Conservation (phyloP, 208 protist genomes). For the Trichomonas tenax region DNA sequence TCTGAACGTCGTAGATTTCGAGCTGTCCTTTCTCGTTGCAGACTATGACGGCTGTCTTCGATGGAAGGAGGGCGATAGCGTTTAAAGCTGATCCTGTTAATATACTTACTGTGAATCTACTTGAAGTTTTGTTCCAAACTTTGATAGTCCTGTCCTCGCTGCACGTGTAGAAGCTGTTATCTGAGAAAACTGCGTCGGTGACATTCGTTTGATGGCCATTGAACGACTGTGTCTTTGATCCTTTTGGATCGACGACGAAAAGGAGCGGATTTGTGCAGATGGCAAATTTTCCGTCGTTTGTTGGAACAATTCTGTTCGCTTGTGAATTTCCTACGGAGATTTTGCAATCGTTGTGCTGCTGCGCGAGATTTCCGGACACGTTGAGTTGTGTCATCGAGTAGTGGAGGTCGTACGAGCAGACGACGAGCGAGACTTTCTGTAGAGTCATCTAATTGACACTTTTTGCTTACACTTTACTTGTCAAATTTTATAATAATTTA, state of each 20-base stretch:
- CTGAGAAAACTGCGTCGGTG: not conserved
- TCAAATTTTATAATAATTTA: no score
- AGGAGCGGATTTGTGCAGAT: not conserved
- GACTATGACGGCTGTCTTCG: not conserved
- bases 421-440: not conserved
- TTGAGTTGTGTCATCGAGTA: not conserved
- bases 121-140: not conserved
- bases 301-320: not conserved
- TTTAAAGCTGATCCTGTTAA: not conserved
- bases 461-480: no score
- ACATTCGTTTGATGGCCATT: not conserved
- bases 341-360: not conserved
- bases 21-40: not conserved
- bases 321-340: not conserved
- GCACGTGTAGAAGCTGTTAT: not conserved
- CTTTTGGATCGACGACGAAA: not conserved
- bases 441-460: not conserved
- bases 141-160: not conserved
- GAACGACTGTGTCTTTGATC: not conserved
- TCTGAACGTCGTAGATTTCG: not conserved
- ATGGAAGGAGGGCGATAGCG: not conserved
- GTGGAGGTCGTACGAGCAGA: not conserved
- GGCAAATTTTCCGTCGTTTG: not conserved
- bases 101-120: not conserved
- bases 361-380: not conserved